Conservation (phyloP, 768 basidiomycete genomes). For the Galerina marginata region DNA sequence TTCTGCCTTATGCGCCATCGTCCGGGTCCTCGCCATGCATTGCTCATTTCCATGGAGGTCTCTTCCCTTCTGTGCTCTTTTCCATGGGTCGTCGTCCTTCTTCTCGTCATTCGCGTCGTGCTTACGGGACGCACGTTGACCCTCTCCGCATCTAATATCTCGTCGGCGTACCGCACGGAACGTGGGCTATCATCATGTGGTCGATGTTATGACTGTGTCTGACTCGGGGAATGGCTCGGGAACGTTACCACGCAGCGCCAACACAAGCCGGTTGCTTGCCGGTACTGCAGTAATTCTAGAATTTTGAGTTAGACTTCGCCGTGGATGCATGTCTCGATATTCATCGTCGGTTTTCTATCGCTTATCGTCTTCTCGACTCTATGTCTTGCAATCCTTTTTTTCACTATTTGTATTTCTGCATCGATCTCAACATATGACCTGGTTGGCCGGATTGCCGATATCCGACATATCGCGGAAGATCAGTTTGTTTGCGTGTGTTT, state of each 20-base stretch:
- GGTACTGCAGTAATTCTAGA: background rate
- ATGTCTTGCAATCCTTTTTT: background rate
- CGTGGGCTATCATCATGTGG: background rate
- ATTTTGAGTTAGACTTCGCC: too few species aligned
- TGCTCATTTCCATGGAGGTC: too few species aligned
- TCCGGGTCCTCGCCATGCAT: too few species aligned
- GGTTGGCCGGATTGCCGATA: too few species aligned
- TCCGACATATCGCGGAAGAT: background rate
- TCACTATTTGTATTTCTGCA: background rate
- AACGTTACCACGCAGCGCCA: background rate
- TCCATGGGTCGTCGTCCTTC: background rate
- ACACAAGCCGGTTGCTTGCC: too few species aligned
- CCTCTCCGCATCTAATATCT: too few species aligned
- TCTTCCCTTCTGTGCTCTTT: too few species aligned
- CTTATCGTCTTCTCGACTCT: background rate
- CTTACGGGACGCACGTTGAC: background rate
- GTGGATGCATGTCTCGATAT: too few species aligned
- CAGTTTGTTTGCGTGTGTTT: background rate
- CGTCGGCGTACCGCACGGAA: background rate
- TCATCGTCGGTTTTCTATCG: background rate
- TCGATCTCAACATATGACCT: background rate
- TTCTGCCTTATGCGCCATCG: background rate
- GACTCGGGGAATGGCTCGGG: conserved; percentile 13
- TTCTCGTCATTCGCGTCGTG: background rate
- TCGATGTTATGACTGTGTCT: background rate